Base-by-base conservation (phyloP, 108 stramenopile species). In the Schizochytrium sp. region DNA sequence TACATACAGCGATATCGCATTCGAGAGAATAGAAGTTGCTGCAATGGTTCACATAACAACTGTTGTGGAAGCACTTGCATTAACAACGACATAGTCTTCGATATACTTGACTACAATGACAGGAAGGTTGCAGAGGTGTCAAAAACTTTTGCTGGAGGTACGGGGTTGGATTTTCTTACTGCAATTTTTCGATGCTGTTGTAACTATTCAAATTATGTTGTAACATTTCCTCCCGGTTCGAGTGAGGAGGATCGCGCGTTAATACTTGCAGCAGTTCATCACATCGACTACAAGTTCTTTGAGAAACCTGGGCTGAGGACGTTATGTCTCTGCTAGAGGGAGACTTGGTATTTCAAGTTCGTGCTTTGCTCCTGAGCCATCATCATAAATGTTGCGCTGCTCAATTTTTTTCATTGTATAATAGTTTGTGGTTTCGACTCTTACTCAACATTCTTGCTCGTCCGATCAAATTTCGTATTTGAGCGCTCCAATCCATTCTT, bases 61-160 rank as follows among this genome's bases (percentile, higher is more conserved):
- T 60, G 59, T n/a, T 60, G 59, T n/a, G 59, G 59, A 17, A n/a
- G 59, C 19, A 60, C 59, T 60, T 60, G 59, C 59, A 60, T 60
- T 60, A 17, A n/a, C 19, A 17, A 60, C 59, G 59, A 60, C 19
- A n/a, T n/a, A n/a, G 59, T 60, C 19, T 60, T 60, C 19, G 59
- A 60, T n/a, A n/a, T 60, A n/a, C 59, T 19, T 17, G 59, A 60
- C 17, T 17, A 60, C 59, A 28, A 28, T 28, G 59, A n/a, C 19
- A 60, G n/a, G 59, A n/a, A 19, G 17, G 59, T 60, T 60, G 59
- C 59, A 60, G n/a, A 60, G 19, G 59, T 60, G 17, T n/a, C 17
- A n/a, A 60, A 60, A 60, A 60, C 59, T 60, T 60, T 19, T n/a
- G 59, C 59, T n/a, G 59, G n/a, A 17, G 59, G 59, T 19, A n/a